Evolutionary conservation across 768 basidiomycete species (phyloP), one percentile per base, ranked within the genome.

Genomic region (Phaffia tasmanica): DNA sequence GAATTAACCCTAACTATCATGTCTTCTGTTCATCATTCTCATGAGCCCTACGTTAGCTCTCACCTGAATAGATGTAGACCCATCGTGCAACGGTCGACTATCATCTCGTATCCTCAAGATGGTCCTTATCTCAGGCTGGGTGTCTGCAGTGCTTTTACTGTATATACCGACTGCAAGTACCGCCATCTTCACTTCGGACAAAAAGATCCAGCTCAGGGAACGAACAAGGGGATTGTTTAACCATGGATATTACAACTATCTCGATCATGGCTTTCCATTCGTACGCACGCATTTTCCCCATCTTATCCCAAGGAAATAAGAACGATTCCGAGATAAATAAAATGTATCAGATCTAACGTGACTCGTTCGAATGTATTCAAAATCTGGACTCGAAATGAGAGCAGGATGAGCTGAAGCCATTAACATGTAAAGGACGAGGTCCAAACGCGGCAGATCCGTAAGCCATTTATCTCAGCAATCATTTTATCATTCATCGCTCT

Each of bases 251-350:
- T 18, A 42, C 6, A 53, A 57, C 42, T 69, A 69, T 57, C 50
- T 69, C 49, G 47, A 68, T 53, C 55, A 68, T 27, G 67, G 62
- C 23, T 68, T 48, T 25, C 67, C 67, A 8, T 42, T 60, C 46
- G 65, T 64, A 21, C 30, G 64, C 5, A 9, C 1, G n/a, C 2
- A 11, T 50, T 1, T 11, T 23, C 25, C 23, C 3, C 32, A 9
- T 16, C 29, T 5, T 1, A 9, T 2, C 23, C 27, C 0, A 0
- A 47, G 42, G 47, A 14, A 16, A 21, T 19, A 57, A 25, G 7
- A 19, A 19, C 9, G 9, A 47, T 47, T 56, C 64, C 48, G n/a
- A 19, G 9, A 27, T 18, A 46, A 18, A 21, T n/a, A 27, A 48
- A 30, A 49, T 48, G 32, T 48, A 49, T 51, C 30, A 62, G 29